Evolutionary conservation across 768 basidiomycete species (phyloP).

Genomic region (Tulasnella sp.): DNA sequence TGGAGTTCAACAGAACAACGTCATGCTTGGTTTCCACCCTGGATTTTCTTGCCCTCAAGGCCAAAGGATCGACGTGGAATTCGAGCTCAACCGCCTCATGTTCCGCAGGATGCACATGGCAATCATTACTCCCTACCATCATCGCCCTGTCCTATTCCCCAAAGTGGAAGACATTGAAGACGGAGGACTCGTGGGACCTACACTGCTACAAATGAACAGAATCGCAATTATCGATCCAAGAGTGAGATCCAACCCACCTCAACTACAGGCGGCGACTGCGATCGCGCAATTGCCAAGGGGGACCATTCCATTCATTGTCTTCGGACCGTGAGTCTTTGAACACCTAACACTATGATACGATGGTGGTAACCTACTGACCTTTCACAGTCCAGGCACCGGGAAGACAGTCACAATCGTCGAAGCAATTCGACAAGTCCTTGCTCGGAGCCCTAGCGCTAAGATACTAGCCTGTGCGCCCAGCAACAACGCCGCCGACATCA

Average conservation of each 20-base stretch:
- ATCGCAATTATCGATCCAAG: slow-evolving; percentile 32
- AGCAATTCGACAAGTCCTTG: slow-evolving; percentile 23
- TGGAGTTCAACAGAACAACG: slow-evolving; percentile 48
- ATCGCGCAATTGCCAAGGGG: slow-evolving; percentile 24
- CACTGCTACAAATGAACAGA: neutral
- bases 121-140: slow-evolving; percentile 44
- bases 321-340: slow-evolving; percentile 34
- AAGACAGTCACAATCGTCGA: slow-evolving; percentile 33
- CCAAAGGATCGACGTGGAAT: slow-evolving; percentile 57
- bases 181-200: slow-evolving; percentile 23
- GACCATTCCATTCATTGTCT: slow-evolving; percentile 33
- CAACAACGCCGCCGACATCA: slow-evolving; percentile 35
- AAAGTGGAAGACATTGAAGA: slow-evolving; percentile 40
- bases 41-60: slow-evolving; percentile 48
- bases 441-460: neutral
- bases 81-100: slow-evolving; percentile 59
- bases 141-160: slow-evolving; percentile 56
- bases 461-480: slow-evolving; percentile 31
- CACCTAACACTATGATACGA: too few species aligned
- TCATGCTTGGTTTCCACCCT: slow-evolving; percentile 54
- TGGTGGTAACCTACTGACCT: too few species aligned
- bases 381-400: slow-evolving; percentile 24
- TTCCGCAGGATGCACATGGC: slow-evolving; percentile 61
- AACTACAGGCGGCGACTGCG: slow-evolving; percentile 27
- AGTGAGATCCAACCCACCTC: slow-evolving; percentile 25